These are phyloP conservation scores for Monosporozyma unispora DNA, from an alignment of 805 yeast genomes.

Conservation along the genomic window DNA sequence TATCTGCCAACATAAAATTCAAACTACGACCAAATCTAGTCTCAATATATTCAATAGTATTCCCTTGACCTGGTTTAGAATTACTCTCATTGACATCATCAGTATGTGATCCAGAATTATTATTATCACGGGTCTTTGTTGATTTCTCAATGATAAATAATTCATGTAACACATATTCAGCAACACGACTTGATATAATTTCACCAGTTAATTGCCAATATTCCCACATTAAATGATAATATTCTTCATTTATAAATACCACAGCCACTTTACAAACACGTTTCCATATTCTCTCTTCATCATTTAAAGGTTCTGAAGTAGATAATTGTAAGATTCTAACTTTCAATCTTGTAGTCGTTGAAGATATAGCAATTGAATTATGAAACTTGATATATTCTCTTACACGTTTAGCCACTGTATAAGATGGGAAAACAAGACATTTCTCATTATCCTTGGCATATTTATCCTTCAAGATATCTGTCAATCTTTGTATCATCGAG, in stretches of 20 bases:
- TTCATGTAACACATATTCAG: constrained; percentile 70
- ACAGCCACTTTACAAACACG: constrained; percentile 65
- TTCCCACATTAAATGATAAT: constrained; percentile 58
- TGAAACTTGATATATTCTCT: constrained; percentile 60
- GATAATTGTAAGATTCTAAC: constrained; percentile 65
- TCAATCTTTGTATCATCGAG: constrained; percentile 47
- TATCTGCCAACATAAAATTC: constrained; percentile 63
- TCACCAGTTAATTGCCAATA: constrained; percentile 98
- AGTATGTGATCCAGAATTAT: neutral
- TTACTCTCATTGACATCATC: neutral
- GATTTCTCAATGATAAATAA: constrained; percentile 34
- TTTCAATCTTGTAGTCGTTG: constrained; percentile 19
- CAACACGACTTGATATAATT: constrained; percentile 85
- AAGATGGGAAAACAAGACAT: constrained; percentile 69
- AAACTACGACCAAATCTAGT: constrained; percentile 81
- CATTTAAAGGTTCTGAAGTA: constrained; percentile 55
- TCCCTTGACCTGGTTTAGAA: neutral
- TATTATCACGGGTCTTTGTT: constrained; percentile 10
- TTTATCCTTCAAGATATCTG: constrained; percentile 45
- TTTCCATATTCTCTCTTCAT: constrained; percentile 49
- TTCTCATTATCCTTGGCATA: constrained; percentile 77
- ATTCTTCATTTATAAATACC: constrained; percentile 62
- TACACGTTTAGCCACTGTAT: constrained; percentile 73
- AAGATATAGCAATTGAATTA: constrained; percentile 4
- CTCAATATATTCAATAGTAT: constrained; percentile 51